Base-by-base conservation (phyloP, 257 asterid species). In the Rhazya stricta region DNA sequence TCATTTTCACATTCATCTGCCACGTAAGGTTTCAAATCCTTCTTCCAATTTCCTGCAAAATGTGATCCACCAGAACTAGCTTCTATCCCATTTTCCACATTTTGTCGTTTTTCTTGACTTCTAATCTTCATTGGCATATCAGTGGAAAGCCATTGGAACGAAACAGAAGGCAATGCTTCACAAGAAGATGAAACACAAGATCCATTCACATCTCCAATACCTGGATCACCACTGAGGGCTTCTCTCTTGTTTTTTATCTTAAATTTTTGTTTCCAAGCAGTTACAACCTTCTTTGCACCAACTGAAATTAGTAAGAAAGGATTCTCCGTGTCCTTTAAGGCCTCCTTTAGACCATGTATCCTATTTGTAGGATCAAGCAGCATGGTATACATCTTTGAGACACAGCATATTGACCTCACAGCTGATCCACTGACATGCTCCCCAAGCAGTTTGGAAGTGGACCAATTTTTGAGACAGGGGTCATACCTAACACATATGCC, bases 381-480 rank as follows among this genome's bases (percentile, higher is more conserved):
- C 56, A 86, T 81, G 60, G 78, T 70, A 88, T 88, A 89, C 75
- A 81, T 71, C 87, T 81, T 88, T 78, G 95, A 86, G 76, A 89
- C 93, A 27, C 76, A 83, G 83, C 90, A 90, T 82, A 94, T 76
- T 71, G 97, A 90, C 58, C 97, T 95, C 74, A 94, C 92, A 72
- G 99, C 97, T 71, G 99, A 94, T 86, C 99, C 99, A 76, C 95
- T 92, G 76, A 94, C 96, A 83, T 94, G 99, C 76, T 90, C 97
- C 71, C 98, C 97, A 37, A 94, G 97, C 81, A 84, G 88, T 76
- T 89, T 88, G 79, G 98, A 94, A 74, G 88, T 79, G 3, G 81
- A 82, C 98, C 98, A 94, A 67, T 83, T 89, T 82, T 79, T 85
- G 72, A 63, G 84, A 72, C 87, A 91, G 69, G 83, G 79, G 74